Percentiles rank a stretch among this genome's conserved stretches.
phyloP scores from a whole-genome alignment of 257 asterid genomes.

The Solanum sparsipilum region DNA sequence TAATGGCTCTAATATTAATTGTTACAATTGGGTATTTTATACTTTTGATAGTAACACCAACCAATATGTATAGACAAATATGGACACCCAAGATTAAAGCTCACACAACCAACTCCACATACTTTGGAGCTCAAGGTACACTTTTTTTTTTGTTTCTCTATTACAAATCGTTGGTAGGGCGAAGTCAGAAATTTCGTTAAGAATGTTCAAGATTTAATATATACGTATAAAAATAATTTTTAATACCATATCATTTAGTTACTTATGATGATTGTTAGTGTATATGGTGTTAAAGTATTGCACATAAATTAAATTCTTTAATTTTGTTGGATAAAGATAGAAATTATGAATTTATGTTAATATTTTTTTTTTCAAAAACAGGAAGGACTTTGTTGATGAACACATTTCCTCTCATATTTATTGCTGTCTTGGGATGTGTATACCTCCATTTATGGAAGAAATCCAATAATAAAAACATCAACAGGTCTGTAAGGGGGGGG shows the following conservation, averaged over 20 bases:
- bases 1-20: constrained; percentile 23
- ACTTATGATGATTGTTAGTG: neutral
- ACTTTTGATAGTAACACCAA: constrained; percentile 56
- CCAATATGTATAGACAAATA: constrained; percentile 19
- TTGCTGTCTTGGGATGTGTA: constrained; percentile 65
- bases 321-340: neutral
- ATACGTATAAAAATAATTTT: too few relatives aligned
- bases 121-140: constrained; percentile 71
- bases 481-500: constrained; percentile 30
- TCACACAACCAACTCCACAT: constrained; percentile 39
- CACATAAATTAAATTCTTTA: neutral
- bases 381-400: constrained; percentile 41
- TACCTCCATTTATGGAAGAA: constrained; percentile 54
- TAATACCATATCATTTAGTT: neutral
- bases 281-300: neutral
- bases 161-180: too few relatives aligned
- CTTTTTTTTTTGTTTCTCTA: too few relatives aligned
- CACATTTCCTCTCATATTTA: constrained; percentile 47
- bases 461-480: neutral
- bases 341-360: neutral
- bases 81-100: constrained; percentile 48
- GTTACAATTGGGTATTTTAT: constrained; percentile 41
- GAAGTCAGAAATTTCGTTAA: neutral
- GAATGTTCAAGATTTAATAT: too few relatives aligned
- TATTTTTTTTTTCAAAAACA: constrained; percentile 4